phyloP scores from a whole-genome alignment of 257 asterid genomes.

The Forsythia viridissima region DNA sequence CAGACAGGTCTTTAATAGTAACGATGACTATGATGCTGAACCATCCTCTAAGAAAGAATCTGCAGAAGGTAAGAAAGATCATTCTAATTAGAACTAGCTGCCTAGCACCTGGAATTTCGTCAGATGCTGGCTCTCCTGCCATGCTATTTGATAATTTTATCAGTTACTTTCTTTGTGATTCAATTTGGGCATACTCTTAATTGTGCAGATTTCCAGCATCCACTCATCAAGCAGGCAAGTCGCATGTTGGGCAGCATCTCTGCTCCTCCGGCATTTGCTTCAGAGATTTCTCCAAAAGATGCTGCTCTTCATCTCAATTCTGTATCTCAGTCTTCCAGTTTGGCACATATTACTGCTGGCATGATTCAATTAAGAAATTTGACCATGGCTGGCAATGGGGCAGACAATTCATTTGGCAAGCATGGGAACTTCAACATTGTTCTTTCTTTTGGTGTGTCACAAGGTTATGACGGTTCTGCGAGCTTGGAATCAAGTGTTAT shows the following conservation, averaged over 20 bases:
- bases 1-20: constrained; percentile 26
- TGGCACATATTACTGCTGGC: constrained; percentile 74
- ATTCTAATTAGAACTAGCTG: neutral
- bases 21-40: constrained; percentile 20
- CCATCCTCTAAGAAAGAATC: constrained; percentile 35
- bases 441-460: constrained; percentile 66
- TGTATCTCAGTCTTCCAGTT: constrained; percentile 40
- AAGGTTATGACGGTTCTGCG: constrained; percentile 45
- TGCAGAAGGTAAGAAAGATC: constrained; percentile 45
- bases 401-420: constrained; percentile 44
- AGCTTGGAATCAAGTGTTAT: constrained; percentile 55
- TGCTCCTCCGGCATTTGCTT: constrained; percentile 92
- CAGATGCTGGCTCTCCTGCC: neutral
- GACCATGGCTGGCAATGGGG: constrained; percentile 28
- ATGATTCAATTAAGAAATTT: constrained; percentile 51
- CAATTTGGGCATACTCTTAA: constrained; percentile 6
- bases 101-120: neutral
- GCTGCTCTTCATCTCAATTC: constrained; percentile 53
- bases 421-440: constrained; percentile 49
- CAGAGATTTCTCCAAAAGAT: constrained; percentile 76
- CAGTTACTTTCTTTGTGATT: neutral
- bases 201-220: constrained; percentile 55
- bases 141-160: neutral
- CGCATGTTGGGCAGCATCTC: constrained; percentile 76
- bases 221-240: constrained; percentile 71